Evolutionary conservation across 2,329 filamentous ascomycete genomes (phyloP).

Genomic region (Pyrenochaeta sp.): DNA sequence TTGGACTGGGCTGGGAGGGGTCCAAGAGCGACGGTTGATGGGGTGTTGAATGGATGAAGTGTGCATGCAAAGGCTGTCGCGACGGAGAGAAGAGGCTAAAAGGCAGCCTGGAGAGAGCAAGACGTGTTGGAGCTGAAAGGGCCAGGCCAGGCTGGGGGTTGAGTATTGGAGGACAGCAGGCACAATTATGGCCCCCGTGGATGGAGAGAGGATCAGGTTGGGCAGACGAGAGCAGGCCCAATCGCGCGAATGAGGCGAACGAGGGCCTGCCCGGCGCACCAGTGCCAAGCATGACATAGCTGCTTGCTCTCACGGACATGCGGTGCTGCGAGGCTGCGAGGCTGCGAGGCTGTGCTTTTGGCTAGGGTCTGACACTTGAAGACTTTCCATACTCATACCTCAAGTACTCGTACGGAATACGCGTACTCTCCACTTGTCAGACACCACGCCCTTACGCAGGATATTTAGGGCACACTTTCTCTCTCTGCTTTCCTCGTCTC

Average conservation of each 20-base stretch:
- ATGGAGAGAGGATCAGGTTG: slow-evolving; percentile 1
- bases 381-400: slow-evolving; percentile 16
- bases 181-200: neutral
- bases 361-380: neutral
- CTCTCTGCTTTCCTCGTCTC: slow-evolving; percentile 4
- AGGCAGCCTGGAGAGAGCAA: neutral
- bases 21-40: neutral
- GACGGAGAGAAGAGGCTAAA: slow-evolving; percentile 13
- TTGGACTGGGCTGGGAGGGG: neutral
- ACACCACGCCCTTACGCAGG: slow-evolving; percentile 3
- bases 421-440: slow-evolving; percentile 13
- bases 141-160: neutral
- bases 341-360: slow-evolving; percentile 14
- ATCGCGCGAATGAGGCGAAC: slow-evolving; percentile 14
- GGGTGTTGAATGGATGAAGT: slow-evolving; percentile 9
- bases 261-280: slow-evolving; percentile 8
- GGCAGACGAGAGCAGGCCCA: slow-evolving; percentile 12
- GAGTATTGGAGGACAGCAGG: neutral
- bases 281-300: slow-evolving; percentile 22
- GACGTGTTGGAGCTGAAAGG: neutral
- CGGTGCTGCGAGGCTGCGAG: slow-evolving; percentile 14
- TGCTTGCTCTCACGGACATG: slow-evolving; percentile 1
- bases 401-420: slow-evolving; percentile 15
- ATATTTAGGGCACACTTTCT: slow-evolving; percentile 3
- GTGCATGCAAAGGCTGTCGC: slow-evolving; percentile 15